Evolutionary conservation across 495 filamentous ascomycete genomes (phyloP), one percentile per base, ranked within the genome.

Genomic region (Clohesyomyces aquaticus): DNA sequence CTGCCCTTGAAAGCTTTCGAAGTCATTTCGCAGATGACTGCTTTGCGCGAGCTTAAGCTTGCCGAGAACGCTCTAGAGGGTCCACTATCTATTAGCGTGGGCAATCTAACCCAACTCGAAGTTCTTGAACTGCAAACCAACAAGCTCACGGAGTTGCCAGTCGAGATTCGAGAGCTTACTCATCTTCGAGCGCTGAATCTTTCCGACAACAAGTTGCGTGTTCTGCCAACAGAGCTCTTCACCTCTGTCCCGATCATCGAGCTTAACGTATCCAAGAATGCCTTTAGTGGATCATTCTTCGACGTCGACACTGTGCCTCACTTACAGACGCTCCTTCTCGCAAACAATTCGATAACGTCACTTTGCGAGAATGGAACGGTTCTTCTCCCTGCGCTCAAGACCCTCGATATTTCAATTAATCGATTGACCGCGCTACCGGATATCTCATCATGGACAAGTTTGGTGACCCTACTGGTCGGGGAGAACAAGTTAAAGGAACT

Each of bases 111-210:
- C 27, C 83, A 86, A 22, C 78, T 99, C 4, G 92, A 97, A 68
- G 77, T 83, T 38, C 78, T 98, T 12, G 93, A 97, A 63, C 61
- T 99, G 0, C 88, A 89, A 52, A 81, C 83, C 16, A 99, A 99
- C 74, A 82, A 82, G 48, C 80, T 99, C 21, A 87, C 87, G n/a
- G 76, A 78, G 1, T 77, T 99, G n/a, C 89, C 94, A 0, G 71
- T 81, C 16, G 80, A 81, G n/a, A 68, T 97, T 12, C 80, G 78
- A 27, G 80, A 81, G 26, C 77, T 97, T 27, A 76, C 71, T 11
- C 82, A 81, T 3, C 83, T 98, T 8, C 85, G 89, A 47, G 78
- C 86, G 11, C 76, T 98, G 45, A 91, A 95, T 66, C 72, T 96
- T 26, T 82, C 86, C 53, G 82, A 91, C 60, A 98, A 98, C 65